Base-by-base conservation (phyloP, 2,329 filamentous ascomycete genomes). In the Colletotrichum shisoi region DNA sequence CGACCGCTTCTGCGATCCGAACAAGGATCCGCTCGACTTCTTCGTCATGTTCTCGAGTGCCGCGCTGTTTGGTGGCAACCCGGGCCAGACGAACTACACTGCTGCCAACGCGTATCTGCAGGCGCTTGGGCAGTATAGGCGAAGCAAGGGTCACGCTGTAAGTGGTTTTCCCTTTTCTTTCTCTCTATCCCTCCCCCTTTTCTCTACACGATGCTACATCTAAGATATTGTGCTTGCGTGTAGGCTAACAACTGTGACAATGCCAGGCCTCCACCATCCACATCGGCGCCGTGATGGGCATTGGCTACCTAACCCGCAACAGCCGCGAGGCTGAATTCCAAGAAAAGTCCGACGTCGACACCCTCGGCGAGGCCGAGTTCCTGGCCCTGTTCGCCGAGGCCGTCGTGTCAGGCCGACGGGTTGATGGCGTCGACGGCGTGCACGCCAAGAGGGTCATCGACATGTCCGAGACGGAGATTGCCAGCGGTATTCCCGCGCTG, bases 41-140 rank as follows among this genome's bases (percentile, higher is more conserved):
- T 79, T 79, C 63, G 68, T 80, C 53, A 37, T 76, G 11, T 74
- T 79, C 61, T 77, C 75, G 0, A 11, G 73, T 1, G 59, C 71
- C 1, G 44, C 49, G 1, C 0, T 39, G 2, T 66, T 76, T 4
- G 57, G 71, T 2, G 78, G 78, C 2, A 76, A 75, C 49, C 24
- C 49, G 3, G 75, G 73, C 21, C 83, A 86, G 70, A 66, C 76
- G 4, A 81, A 78, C 67, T 86, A 86, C 66, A 71, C 73, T 0
- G 79, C 81, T 0, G 81, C 78, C 2, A 83, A 84, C 69, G 63
- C 67, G 3, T 85, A 76, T 72, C 78, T 84, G 74, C 69, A 69
- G 3, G 69, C 69, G 1, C 70, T 85, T 0, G 78, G 76, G 0
- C 48, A 68, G 0, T 72, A 80, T 7, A 71, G 83, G 4, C 64